phyloP scores from a whole-genome alignment of 768 basidiomycete species.

The Lentinula detonsa region DNA sequence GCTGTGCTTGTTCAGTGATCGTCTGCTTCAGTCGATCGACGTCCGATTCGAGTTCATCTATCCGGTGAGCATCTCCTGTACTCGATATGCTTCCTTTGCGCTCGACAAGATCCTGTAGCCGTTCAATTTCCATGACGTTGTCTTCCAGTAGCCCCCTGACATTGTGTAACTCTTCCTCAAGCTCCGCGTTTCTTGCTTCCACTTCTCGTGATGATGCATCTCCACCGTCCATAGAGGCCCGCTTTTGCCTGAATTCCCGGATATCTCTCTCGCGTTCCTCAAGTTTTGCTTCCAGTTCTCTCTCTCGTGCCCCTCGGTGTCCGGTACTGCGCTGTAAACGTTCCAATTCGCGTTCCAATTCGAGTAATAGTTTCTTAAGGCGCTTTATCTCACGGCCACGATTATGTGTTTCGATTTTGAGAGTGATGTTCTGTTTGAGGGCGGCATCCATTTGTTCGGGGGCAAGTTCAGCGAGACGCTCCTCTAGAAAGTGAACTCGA shows the following conservation, averaged over 20 bases:
- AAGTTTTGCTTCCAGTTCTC: slow-evolving; percentile 70
- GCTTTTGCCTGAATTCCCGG: slow-evolving; percentile 55
- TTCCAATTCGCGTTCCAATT: slow-evolving; percentile 78
- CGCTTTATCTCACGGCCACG: slow-evolving; percentile 89
- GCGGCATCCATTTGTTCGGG: slow-evolving; percentile 92
- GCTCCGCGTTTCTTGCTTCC: slow-evolving; percentile 57
- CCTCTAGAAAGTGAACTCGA: slow-evolving; percentile 92
- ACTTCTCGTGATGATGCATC: slow-evolving; percentile 49
- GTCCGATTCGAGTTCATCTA: slow-evolving; percentile 56
- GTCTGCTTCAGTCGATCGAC: slow-evolving; percentile 55
- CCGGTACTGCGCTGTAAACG: slow-evolving; percentile 48
- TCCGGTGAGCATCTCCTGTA: slow-evolving; percentile 32
- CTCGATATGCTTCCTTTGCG: slow-evolving; percentile 37
- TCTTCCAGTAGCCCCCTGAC: slow-evolving; percentile 68
- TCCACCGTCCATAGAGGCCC: slow-evolving; percentile 29
- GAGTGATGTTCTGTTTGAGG: slow-evolving; percentile 86
- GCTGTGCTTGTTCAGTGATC: slow-evolving; percentile 53
- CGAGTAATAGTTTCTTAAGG: slow-evolving; percentile 80
- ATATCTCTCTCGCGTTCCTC: slow-evolving; percentile 70
- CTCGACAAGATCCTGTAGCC: slow-evolving; percentile 65
- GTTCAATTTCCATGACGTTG: slow-evolving; percentile 78
- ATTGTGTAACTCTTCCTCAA: slow-evolving; percentile 71
- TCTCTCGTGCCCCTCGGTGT: slow-evolving; percentile 44
- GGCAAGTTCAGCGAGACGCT: slow-evolving; percentile 82
- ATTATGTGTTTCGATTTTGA: slow-evolving; percentile 90